Percentiles rank a stretch among this genome's conserved stretches.
Evolutionary conservation across 1,139 yeast genomes (phyloP).

Genomic region (Geotrichum klebahnii): DNA sequence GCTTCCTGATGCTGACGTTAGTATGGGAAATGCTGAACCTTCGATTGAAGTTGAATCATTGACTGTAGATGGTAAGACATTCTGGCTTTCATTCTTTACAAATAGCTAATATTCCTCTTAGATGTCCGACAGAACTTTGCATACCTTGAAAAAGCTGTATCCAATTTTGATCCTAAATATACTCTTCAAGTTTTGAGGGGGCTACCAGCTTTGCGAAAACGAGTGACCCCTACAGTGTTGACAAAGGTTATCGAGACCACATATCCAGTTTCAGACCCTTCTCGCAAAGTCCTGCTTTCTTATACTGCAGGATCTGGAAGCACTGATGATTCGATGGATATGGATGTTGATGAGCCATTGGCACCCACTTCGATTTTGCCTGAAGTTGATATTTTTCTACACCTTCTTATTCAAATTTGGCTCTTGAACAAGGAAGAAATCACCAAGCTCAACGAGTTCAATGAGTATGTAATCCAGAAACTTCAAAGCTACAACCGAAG

Average conservation of each 20-base stretch:
- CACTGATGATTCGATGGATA: constrained; percentile 23
- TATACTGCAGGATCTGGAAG: constrained; percentile 27
- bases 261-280: constrained; percentile 49
- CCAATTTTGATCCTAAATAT: constrained; percentile 79
- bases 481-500: constrained; percentile 70
- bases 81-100: constrained; percentile 30
- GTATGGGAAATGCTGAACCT: constrained; percentile 14
- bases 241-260: constrained; percentile 50
- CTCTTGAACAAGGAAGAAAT: constrained; percentile 58
- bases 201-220: constrained; percentile 67
- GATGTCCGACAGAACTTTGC: constrained; percentile 54
- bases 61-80: constrained; percentile 22
- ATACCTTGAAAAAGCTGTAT: constrained; percentile 64
- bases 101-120: constrained; percentile 40
- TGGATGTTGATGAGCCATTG: constrained; percentile 33
- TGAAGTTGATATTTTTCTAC: constrained; percentile 76
- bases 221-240: constrained; percentile 53
- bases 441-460: constrained; percentile 31
- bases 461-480: constrained; percentile 50
- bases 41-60: constrained; percentile 17
- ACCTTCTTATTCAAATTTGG: constrained; percentile 70
- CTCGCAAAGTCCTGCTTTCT: constrained; percentile 46
- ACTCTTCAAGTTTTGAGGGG: constrained; percentile 83
- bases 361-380: constrained; percentile 49
- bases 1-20: constrained; percentile 13